Conservation (phyloP, 805 yeast species). For the Metahyphopichia silvanorum region DNA sequence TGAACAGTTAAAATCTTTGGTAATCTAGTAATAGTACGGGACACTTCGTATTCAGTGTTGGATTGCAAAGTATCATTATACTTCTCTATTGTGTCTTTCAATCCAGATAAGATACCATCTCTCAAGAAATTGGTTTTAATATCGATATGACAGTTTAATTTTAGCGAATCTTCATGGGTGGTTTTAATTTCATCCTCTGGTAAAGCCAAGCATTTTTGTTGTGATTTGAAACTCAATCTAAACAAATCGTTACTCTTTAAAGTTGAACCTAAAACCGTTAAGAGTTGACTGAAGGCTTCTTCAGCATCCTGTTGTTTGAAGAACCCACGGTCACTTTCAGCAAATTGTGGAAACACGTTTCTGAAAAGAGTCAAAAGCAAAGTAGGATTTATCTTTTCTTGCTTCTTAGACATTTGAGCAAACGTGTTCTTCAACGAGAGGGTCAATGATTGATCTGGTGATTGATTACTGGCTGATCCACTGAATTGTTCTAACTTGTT, state of each 20-base stretch:
- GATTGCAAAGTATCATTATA: conserved; percentile 65
- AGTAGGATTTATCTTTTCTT: conserved; percentile 59
- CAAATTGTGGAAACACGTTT: conserved; percentile 79
- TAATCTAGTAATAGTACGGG: conserved; percentile 61
- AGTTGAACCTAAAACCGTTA: conserved; percentile 47
- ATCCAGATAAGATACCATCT: conserved; percentile 74
- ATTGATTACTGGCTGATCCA: conserved; percentile 7
- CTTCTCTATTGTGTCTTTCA: conserved; percentile 77
- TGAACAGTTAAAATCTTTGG: conserved; percentile 89
- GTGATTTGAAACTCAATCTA: conserved; percentile 60
- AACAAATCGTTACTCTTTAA: conserved; percentile 57
- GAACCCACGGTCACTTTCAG: conserved; percentile 70
- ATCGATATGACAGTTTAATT: conserved; percentile 86
- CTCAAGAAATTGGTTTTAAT: conserved; percentile 82
- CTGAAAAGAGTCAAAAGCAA: conserved; percentile 65
- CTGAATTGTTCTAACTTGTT: conserved; percentile 21
- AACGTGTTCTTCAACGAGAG: conserved; percentile 43
- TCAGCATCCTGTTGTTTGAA: conserved; percentile 98
- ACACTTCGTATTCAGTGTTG: conserved; percentile 67
- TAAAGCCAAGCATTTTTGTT: conserved; percentile 57
- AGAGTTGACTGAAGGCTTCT: conserved; percentile 83
- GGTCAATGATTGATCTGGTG: conserved; percentile 16
- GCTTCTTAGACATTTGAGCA: conserved; percentile 42
- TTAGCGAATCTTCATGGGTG: conserved; percentile 51
- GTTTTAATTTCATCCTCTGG: conserved; percentile 26